Base-by-base conservation (phyloP, 192 early-diverging fungal genomes). In the Umbelopsis vinacea region DNA sequence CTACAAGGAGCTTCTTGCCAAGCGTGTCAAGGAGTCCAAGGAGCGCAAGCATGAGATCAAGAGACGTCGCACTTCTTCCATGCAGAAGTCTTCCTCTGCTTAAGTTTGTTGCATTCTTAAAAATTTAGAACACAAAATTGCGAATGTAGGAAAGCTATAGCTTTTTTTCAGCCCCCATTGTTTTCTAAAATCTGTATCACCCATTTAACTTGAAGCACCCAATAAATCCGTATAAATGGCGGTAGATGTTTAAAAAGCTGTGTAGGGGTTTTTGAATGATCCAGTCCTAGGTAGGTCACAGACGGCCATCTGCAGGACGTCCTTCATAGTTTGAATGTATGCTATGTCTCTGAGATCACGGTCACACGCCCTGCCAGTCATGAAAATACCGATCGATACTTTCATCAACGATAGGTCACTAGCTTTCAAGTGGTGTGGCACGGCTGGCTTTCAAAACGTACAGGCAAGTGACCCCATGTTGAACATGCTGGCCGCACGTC, bases 21-120 rank as follows among this genome's bases (percentile, higher is more conserved):
- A 93, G 86, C 94, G 95, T 81, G 88, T 95, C 87, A 95, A 96
- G 89, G 97, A 97, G 88, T 86, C 91, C 84, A 95, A 95, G 85
- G 92, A 94, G 84, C 92, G 92, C 88, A 92, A 92, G 79, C 74
- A 82, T 50, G 88, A 89, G 78, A 68, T 87, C 69, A 91, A 92
- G 89, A 83, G 92, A 73, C 88, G 91, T 77, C 86, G 93, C 54
- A 89, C 89, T 69, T 91, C 89, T 70, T 84, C 89, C 81, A 74
- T 86, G 74, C 81, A 81, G 57, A 86, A 86, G 80, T 82, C 84
- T 83, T 81, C 78, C 43, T 76, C 78, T 69, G 76, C 76, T 78
- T 78, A 78, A 74, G 46, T 66, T 54, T 37, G 57, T 37, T 26
- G 35, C 57, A 63, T 63, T 37, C 17, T 17, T 63, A 19, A 29